phyloP scores from a whole-genome alignment of 73 alveolate genomes.

The Paramecium octaurelia region DNA sequence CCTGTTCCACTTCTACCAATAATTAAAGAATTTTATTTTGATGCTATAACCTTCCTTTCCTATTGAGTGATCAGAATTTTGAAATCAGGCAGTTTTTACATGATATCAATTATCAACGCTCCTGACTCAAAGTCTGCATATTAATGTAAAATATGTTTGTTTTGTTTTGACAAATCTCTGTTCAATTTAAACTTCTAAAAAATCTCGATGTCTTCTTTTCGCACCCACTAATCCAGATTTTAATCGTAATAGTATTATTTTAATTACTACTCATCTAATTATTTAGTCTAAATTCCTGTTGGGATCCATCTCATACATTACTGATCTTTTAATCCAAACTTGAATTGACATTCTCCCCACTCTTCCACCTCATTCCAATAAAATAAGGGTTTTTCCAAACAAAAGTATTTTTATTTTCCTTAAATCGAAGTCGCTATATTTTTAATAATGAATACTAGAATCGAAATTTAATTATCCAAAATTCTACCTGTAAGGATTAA shows the following conservation, averaged over 20 bases:
- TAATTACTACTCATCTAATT: not conserved
- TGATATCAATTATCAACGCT: constrained; percentile 43
- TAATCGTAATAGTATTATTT: not conserved
- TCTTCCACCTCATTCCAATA: not conserved
- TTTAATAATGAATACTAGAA: not conserved
- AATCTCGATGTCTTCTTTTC: not conserved
- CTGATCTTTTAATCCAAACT: not conserved
- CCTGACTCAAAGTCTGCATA: constrained; percentile 62
- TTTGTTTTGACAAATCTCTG: constrained; percentile 17
- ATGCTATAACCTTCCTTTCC: constrained; percentile 67
- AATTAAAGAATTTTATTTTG: constrained; percentile 69
- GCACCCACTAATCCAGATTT: not conserved
- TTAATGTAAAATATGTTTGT: constrained; percentile 19
- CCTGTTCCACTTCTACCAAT: constrained; percentile 96
- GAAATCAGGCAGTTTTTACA: constrained; percentile 63
- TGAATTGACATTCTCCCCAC: not conserved
- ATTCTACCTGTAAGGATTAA: not conserved
- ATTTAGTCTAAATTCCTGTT: not conserved
- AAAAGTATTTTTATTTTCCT: not conserved
- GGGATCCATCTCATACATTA: not conserved
- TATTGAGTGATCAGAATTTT: constrained; percentile 64
- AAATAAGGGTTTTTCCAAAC: not conserved
- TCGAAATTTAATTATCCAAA: not conserved
- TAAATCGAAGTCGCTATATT: not conserved
- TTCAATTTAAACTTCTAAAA: not conserved